phyloP scores from a whole-genome alignment of 306 rosid genomes.

The Sesbania bispinosa region DNA sequence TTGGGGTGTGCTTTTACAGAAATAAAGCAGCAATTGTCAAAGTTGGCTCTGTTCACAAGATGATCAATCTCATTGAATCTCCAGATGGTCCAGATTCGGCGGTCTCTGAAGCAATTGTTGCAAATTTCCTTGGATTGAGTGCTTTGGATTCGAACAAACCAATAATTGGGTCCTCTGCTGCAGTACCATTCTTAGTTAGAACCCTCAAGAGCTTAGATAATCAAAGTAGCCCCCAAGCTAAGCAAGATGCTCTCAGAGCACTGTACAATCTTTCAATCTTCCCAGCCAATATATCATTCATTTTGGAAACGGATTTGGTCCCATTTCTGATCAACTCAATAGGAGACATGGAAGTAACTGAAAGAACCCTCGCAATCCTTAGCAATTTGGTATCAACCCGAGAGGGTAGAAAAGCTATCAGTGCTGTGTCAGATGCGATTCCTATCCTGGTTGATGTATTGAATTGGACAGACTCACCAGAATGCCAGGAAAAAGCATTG shows the following conservation, averaged over 20 bases:
- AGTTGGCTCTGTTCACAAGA: slow-evolving; percentile 86
- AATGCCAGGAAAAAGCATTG: slow-evolving; percentile 80
- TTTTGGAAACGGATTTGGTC: slow-evolving; percentile 69
- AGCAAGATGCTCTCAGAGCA: slow-evolving; percentile 87
- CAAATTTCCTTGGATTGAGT: slow-evolving; percentile 86
- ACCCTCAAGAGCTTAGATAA: slow-evolving; percentile 46
- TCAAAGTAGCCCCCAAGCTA: slow-evolving; percentile 54
- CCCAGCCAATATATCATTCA: slow-evolving; percentile 55
- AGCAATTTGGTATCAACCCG: slow-evolving; percentile 69
- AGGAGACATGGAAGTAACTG: slow-evolving; percentile 92
- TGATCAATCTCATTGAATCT: slow-evolving; percentile 73
- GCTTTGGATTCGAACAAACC: slow-evolving; percentile 92
- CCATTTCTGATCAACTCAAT: slow-evolving; percentile 49
- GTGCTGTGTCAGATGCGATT: slow-evolving; percentile 49
- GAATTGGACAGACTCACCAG: slow-evolving; percentile 86
- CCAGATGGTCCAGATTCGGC: slow-evolving; percentile 42
- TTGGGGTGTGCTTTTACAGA: slow-evolving; percentile 37
- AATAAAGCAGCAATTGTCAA: slow-evolving; percentile 92
- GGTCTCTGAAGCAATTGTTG: slow-evolving; percentile 82
- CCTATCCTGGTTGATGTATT: slow-evolving; percentile 69
- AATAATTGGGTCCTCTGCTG: slow-evolving; percentile 82
- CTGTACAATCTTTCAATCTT: slow-evolving; percentile 85
- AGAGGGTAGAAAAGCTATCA: slow-evolving; percentile 76
- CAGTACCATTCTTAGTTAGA: slow-evolving; percentile 69
- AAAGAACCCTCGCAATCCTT: slow-evolving; percentile 65